phyloP scores from a whole-genome alignment of 331 rosid genomes.

The Malus hybrid region DNA sequence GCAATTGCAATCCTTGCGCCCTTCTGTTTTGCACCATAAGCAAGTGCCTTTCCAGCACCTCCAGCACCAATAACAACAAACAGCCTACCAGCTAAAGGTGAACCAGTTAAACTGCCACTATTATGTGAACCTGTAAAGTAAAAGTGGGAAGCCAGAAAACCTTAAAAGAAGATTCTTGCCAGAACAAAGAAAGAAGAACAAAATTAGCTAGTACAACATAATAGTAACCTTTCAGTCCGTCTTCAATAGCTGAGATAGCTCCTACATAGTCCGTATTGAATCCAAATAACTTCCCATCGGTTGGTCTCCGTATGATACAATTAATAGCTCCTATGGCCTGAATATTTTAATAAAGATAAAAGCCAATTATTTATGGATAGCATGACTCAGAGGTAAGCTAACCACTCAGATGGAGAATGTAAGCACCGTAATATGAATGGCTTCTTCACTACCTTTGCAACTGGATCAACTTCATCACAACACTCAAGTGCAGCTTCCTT shows the following conservation, averaged over 20 bases:
- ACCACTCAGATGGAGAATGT: slow-evolving; percentile 7
- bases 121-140: slow-evolving; percentile 39
- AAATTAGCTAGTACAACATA: slow-evolving; percentile 11
- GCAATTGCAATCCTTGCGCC: slow-evolving; percentile 92
- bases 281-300: slow-evolving; percentile 83
- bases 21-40: slow-evolving; percentile 90
- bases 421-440: slow-evolving; percentile 6
- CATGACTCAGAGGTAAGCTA: slow-evolving; percentile 1
- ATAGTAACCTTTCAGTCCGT: slow-evolving; percentile 66
- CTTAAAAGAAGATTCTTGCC: not conserved
- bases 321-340: slow-evolving; percentile 96
- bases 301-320: slow-evolving; percentile 60
- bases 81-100: slow-evolving; percentile 81
- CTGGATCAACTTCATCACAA: slow-evolving; percentile 93
- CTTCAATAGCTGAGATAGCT: slow-evolving; percentile 84
- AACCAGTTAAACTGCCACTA: slow-evolving; percentile 27
- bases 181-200: slow-evolving; percentile 4
- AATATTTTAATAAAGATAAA: slow-evolving; percentile 10
- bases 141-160: slow-evolving; percentile 1
- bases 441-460: slow-evolving; percentile 62
- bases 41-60: slow-evolving; percentile 95
- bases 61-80: slow-evolving; percentile 96
- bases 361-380: slow-evolving; percentile 4
- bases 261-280: slow-evolving; percentile 81
- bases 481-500: slow-evolving; percentile 69